These are phyloP conservation scores for Blastocystis sp. DNA, from an alignment of 352 stramenopile species.

Conservation along the genomic window DNA sequence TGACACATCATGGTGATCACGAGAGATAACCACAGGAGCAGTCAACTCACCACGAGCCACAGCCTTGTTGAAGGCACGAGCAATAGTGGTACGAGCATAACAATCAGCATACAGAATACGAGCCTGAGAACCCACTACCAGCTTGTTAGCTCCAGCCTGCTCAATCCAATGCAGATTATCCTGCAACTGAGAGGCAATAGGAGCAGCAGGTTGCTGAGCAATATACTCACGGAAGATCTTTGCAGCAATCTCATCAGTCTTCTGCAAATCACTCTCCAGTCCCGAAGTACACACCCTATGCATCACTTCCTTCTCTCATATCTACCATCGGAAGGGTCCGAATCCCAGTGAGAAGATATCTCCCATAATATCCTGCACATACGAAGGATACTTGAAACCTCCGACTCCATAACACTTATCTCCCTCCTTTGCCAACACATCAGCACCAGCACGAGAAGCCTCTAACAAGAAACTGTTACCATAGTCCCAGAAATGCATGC, in stretches of 20 bases:
- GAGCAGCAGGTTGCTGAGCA: slow-evolving; percentile 60
- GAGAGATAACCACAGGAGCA: slow-evolving; percentile 73
- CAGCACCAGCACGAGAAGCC: slow-evolving; percentile 73
- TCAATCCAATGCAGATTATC: slow-evolving; percentile 79
- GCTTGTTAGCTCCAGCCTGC: slow-evolving; percentile 74
- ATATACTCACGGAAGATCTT: slow-evolving; percentile 73
- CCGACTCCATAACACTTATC: slow-evolving; percentile 67
- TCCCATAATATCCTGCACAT: slow-evolving; percentile 82
- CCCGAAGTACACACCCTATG: slow-evolving; percentile 75
- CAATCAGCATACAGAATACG: slow-evolving; percentile 79
- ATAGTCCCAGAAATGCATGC: slow-evolving; percentile 82
- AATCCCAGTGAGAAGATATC: slow-evolving; percentile 82
- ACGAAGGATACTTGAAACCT: slow-evolving; percentile 78
- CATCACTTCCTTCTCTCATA: no score
- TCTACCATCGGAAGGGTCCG: slow-evolving; percentile 79
- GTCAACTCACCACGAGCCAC: slow-evolving; percentile 72
- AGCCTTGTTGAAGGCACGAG: slow-evolving; percentile 76
- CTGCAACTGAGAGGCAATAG: slow-evolving; percentile 68
- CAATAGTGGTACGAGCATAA: slow-evolving; percentile 73
- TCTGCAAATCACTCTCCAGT: slow-evolving; percentile 70
- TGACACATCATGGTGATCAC: slow-evolving; percentile 80
- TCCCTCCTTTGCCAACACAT: slow-evolving; percentile 70
- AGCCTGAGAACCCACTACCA: slow-evolving; percentile 78
- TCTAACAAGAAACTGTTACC: slow-evolving; percentile 80
- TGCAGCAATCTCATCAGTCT: slow-evolving; percentile 74